Conservation (phyloP, 2,329 filamentous ascomycete genomes). For the Chaetomium sp. region DNA sequence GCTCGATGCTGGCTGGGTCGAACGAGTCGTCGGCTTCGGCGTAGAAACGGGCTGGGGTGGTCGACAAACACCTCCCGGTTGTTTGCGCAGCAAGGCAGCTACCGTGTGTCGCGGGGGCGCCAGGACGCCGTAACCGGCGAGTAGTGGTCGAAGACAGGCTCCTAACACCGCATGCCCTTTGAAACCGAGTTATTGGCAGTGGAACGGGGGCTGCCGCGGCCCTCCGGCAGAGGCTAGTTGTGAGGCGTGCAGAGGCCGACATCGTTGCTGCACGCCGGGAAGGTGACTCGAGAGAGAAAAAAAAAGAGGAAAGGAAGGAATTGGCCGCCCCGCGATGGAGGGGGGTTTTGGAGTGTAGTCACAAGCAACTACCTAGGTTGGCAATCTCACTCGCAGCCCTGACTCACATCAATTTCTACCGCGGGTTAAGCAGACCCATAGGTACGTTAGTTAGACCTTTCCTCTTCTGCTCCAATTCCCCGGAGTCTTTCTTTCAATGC, state of each 20-base stretch:
- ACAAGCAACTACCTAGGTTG: neutral
- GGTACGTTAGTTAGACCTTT: neutral
- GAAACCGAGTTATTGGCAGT: conserved; percentile 20
- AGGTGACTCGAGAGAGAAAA: neutral
- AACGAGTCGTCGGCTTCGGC: conserved; percentile 56
- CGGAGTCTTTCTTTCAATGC: neutral
- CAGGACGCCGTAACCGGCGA: conserved; percentile 23
- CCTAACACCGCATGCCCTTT: conserved; percentile 23
- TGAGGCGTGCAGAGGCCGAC: conserved; percentile 37
- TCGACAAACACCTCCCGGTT: conserved; percentile 27
- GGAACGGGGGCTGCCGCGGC: conserved; percentile 24
- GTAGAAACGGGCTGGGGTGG: conserved; percentile 28
- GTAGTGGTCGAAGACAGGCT: conserved; percentile 25
- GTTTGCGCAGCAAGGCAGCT: neutral
- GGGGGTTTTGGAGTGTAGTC: neutral
- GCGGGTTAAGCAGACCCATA: neutral
- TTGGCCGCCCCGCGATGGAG: conserved; percentile 14
- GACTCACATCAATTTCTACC: neutral
- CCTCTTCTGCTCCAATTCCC: conserved; percentile 3
- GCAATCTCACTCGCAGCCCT: conserved; percentile 3
- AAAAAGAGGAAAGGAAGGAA: conserved; percentile 7
- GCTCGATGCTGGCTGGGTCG: conserved; percentile 70
- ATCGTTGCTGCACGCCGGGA: conserved; percentile 29
- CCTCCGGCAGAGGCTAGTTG: conserved; percentile 35
- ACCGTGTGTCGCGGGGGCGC: conserved; percentile 19